phyloP scores from a whole-genome alignment of 352 stramenopile genomes.

The Halophytophthora polymorphica region DNA sequence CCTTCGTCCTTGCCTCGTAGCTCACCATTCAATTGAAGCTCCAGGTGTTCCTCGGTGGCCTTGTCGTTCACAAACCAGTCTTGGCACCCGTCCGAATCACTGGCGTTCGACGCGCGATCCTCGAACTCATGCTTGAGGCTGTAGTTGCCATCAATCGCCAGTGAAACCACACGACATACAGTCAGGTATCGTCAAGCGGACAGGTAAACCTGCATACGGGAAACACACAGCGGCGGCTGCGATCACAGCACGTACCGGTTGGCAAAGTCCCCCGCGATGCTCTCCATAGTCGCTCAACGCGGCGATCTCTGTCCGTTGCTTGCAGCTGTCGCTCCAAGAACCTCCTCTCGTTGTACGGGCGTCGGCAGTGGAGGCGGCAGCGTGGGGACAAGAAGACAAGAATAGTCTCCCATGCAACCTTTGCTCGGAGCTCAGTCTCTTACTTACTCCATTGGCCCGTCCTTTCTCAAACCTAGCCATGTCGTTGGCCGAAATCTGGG shows the following conservation, averaged over 20 bases:
- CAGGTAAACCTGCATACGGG: too few species aligned
- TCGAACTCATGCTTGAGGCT: conserved; percentile 71
- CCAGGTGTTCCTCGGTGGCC: conserved; percentile 22
- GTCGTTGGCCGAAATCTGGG: background rate
- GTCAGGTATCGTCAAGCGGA: background rate
- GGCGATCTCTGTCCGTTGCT: too few species aligned
- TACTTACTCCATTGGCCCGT: background rate
- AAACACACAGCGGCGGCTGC: background rate
- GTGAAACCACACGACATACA: background rate
- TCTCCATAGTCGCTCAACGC: conserved; percentile 34
- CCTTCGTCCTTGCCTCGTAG: conserved; percentile 12
- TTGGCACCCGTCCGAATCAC: conserved; percentile 56
- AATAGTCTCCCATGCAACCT: background rate
- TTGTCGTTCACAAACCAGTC: conserved; percentile 85
- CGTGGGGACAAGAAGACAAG: background rate
- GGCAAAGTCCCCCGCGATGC: conserved; percentile 57
- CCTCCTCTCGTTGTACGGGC: background rate
- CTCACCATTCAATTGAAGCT: conserved; percentile 28
- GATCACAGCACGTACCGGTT: conserved; percentile 30
- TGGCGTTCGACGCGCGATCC: conserved; percentile 44
- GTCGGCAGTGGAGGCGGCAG: background rate
- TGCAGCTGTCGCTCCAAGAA: too few species aligned
- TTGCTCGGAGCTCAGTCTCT: conserved; percentile 1
- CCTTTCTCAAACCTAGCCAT: background rate
- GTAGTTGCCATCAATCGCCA: conserved; percentile 1